phyloP scores from a whole-genome alignment of 306 rosid species.

The Vicia villosa region DNA sequence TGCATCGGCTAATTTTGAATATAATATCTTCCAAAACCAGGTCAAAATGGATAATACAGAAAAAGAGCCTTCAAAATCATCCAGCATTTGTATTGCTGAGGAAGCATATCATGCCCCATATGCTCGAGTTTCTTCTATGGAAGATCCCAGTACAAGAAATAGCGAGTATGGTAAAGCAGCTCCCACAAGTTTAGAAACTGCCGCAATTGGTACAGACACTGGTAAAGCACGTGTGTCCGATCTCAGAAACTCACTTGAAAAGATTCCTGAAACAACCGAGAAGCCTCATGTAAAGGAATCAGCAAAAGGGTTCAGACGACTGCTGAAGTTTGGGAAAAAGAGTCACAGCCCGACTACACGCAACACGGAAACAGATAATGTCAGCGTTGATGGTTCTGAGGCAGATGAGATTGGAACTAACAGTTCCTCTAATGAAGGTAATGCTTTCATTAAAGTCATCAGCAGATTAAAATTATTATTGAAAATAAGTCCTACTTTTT shows the following conservation, averaged over 20 bases:
- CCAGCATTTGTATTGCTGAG: slow-evolving; percentile 38
- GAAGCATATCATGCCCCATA: slow-evolving; percentile 64
- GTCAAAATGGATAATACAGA: slow-evolving; percentile 41
- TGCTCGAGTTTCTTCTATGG: slow-evolving; percentile 83
- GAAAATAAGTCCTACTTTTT: slow-evolving; percentile 7
- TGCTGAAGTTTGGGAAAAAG: slow-evolving; percentile 88
- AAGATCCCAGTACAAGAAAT: slow-evolving; percentile 74
- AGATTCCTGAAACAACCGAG: slow-evolving; percentile 85
- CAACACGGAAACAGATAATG: slow-evolving; percentile 61
- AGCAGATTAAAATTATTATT: slow-evolving; percentile 9
- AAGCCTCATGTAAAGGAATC: slow-evolving; percentile 77
- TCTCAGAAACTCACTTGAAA: slow-evolving; percentile 64
- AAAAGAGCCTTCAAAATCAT: slow-evolving; percentile 53
- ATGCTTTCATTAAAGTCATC: slow-evolving; percentile 20
- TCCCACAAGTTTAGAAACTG: slow-evolving; percentile 49
- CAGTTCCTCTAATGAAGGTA: slow-evolving; percentile 75
- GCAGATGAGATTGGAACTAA: slow-evolving; percentile 61
- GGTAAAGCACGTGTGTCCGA: slow-evolving; percentile 61
- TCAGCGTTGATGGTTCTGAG: slow-evolving; percentile 57
- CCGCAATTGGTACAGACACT: slow-evolving; percentile 49
- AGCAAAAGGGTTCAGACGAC: slow-evolving; percentile 71
- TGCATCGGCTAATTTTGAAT: slow-evolving; percentile 28
- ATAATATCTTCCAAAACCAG: slow-evolving; percentile 45
- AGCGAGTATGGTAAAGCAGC: slow-evolving; percentile 68
- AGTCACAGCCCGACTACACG: slow-evolving; percentile 62